phyloP scores from a whole-genome alignment of 176 grass and related monocot genomes.

The Phragmites australis region DNA sequence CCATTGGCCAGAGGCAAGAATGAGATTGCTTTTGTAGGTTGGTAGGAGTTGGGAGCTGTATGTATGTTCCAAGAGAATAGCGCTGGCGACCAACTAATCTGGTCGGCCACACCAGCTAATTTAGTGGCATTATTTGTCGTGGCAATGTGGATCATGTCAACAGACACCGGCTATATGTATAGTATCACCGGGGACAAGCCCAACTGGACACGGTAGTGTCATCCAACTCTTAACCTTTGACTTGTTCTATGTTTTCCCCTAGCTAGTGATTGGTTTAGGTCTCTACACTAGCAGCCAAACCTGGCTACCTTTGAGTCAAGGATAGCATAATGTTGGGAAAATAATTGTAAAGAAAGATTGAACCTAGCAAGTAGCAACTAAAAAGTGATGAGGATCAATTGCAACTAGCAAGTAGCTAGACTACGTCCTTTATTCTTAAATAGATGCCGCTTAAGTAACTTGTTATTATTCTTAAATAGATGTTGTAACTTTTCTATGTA shows the following conservation, averaged over 20 bases:
- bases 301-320: background rate
- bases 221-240: constrained; percentile 31
- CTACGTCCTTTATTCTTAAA: background rate
- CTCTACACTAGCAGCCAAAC: constrained; percentile 1
- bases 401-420: background rate
- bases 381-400: background rate
- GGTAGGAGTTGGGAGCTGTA: background rate
- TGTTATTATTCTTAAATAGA: too few relatives aligned
- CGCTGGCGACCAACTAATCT: constrained; percentile 29
- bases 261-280: background rate
- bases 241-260: background rate
- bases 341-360: background rate
- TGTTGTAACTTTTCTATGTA: too few relatives aligned
- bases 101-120: constrained; percentile 32
- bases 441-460: too few relatives aligned
- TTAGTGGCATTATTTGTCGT: background rate
- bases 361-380: background rate
- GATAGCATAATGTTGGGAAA: background rate
- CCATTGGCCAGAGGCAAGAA: background rate
- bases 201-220: constrained; percentile 17
- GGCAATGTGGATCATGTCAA: constrained; percentile 15
- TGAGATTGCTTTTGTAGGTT: background rate
- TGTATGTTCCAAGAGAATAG: background rate
- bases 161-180: background rate
- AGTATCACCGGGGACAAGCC: background rate